These are phyloP conservation scores for Bremia lactucae DNA, from an alignment of 352 stramenopile species.

Conservation along the genomic window DNA sequence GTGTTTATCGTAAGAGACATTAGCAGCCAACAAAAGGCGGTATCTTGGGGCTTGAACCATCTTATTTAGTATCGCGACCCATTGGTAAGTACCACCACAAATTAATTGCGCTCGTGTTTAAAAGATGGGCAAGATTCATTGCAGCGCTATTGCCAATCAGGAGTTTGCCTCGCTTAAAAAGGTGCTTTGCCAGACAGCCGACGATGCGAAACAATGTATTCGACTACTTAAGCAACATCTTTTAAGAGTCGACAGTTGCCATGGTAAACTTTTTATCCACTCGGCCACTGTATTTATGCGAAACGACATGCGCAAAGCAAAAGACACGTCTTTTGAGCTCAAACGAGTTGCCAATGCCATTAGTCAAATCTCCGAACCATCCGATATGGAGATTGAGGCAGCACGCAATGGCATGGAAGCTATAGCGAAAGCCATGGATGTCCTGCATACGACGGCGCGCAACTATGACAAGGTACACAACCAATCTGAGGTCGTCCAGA, in stretches of 20 bases:
- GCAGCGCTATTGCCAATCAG: conserved; percentile 7
- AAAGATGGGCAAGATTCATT: conserved; percentile 11
- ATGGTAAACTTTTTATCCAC: conserved; percentile 11
- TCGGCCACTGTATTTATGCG: conserved; percentile 7
- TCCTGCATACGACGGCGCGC: conserved; percentile 9
- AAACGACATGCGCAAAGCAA: conserved; percentile 9
- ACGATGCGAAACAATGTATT: conserved; percentile 8
- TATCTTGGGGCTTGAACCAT: too few species aligned
- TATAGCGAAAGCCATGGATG: conserved; percentile 10
- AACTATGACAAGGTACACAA: conserved; percentile 14
- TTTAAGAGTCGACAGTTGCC: conserved; percentile 10
- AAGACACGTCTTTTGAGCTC: conserved; percentile 9
- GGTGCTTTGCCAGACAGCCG: conserved; percentile 11
- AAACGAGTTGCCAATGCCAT: conserved; percentile 10
- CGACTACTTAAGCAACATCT: conserved; percentile 12
- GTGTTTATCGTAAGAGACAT: too few species aligned
- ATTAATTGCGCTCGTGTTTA: too few species aligned
- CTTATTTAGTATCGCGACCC: too few species aligned
- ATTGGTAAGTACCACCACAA: too few species aligned
- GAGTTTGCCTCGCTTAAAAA: conserved; percentile 11
- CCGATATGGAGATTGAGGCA: conserved; percentile 5
- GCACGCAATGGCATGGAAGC: conserved; percentile 8
- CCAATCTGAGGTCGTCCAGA: conserved; percentile 7
- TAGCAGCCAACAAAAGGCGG: too few species aligned
- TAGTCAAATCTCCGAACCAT: conserved; percentile 3